Conservation (phyloP, 176 grass and related monocot species). For the Lolium multiflorum region DNA sequence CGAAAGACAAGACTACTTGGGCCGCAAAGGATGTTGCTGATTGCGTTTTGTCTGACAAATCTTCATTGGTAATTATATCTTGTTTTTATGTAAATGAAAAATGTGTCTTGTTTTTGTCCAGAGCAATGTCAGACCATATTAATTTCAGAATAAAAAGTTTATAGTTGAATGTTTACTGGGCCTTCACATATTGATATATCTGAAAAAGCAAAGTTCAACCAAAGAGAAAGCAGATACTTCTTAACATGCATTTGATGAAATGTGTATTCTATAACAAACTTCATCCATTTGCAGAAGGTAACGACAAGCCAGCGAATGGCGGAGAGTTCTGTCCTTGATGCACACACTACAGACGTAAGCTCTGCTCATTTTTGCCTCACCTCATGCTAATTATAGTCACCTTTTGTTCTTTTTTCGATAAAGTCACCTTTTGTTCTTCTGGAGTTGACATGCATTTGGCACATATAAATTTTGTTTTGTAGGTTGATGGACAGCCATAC, state of each 20-base stretch:
- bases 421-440: neutral
- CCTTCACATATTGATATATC: neutral
- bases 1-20: constrained; percentile 82
- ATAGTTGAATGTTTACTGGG: neutral
- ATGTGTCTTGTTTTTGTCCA: neutral
- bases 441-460: neutral
- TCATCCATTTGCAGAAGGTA: constrained; percentile 64
- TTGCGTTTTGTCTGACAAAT: constrained; percentile 90
- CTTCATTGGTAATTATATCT: constrained; percentile 65
- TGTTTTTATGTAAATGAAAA: constrained; percentile 17
- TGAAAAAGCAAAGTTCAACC: constrained; percentile 8
- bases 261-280: constrained; percentile 19
- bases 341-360: constrained; percentile 73
- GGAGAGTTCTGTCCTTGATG: constrained; percentile 97
- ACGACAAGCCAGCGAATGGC: constrained; percentile 73
- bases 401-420: constrained; percentile 6
- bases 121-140: neutral
- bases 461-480: constrained; percentile 40
- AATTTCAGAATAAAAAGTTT: constrained; percentile 1
- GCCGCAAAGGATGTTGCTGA: constrained; percentile 93
- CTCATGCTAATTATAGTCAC: neutral
- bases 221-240: constrained; percentile 9
- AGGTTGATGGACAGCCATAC: constrained; percentile 84
- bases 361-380: constrained; percentile 24
- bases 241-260: constrained; percentile 1